Conservation (phyloP, 371 early-diverging fungal species). For the Syncephalis fuscata region DNA sequence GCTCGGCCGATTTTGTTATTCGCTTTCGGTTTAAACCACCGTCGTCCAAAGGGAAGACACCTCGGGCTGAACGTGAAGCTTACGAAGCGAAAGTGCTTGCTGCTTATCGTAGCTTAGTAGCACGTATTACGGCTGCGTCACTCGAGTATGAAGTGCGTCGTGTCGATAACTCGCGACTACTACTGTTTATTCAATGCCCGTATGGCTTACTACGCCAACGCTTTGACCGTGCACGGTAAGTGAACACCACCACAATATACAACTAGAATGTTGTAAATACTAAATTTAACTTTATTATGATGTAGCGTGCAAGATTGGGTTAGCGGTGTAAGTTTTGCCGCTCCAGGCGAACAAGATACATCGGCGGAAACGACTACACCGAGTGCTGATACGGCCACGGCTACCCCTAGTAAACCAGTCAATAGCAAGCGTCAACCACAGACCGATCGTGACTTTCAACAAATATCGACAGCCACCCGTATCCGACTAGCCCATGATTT, state of each 20-base stretch:
- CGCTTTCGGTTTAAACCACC: background rate
- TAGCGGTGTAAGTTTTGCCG: conserved; percentile 32
- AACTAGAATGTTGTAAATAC: background rate
- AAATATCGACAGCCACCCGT: conserved; percentile 48
- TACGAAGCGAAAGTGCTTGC: background rate
- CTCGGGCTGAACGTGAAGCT: background rate
- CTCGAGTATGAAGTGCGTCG: conserved; percentile 5
- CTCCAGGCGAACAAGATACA: conserved; percentile 14
- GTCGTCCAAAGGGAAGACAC: background rate
- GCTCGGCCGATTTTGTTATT: background rate
- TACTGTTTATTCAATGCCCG: conserved; percentile 6
- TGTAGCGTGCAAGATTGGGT: conserved; percentile 44
- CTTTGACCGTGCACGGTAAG: background rate
- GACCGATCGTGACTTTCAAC: conserved; percentile 5
- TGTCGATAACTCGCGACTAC: background rate
- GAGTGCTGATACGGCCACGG: conserved; percentile 7
- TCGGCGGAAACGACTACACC: conserved; percentile 9
- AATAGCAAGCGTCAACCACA: background rate
- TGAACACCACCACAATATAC: too few relatives aligned
- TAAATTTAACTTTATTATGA: background rate
- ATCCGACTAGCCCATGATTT: conserved; percentile 54
- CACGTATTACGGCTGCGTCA: background rate
- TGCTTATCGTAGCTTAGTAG: background rate
- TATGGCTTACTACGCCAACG: conserved; percentile 1
- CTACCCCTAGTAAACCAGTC: too few relatives aligned